Evolutionary conservation across 805 yeast species (phyloP), one percentile per base, ranked within the genome.

Genomic region (Kazachstania bromeliacearum): DNA sequence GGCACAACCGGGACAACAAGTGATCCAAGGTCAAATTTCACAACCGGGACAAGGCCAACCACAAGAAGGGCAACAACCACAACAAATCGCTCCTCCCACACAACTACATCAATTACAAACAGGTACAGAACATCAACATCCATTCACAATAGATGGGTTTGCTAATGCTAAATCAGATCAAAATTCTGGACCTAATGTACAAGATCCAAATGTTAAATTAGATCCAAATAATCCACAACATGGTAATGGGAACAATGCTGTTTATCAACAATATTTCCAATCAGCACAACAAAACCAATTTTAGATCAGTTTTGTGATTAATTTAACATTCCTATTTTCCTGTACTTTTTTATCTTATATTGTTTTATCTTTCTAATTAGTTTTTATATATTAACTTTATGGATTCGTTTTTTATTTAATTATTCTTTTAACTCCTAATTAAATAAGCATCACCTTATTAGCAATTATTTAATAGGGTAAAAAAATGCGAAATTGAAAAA

Each of bases 261-360:
- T 73, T 35, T 75, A 77, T 47, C 78, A 76, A 56, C 80, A 75
- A 45, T 78, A 76, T 57, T 74, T 77, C 51, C 68, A 71, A 45
- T 71, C 70, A 54, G 66, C 71, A 39, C 79, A 73, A 56, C 33
- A 26, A 5, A 70, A 69, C 48, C 79, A 73, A 54, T 73, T 60
- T 42, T 60, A 42, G 47, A 14, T 19, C 15, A n/a, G 26, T 23
- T 23, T n/a, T n/a, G n/a, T n/a, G n/a, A n/a, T n/a, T n/a, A n/a
- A n/a, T n/a, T n/a, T n/a, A n/a, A n/a, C n/a, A n/a, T n/a, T n/a
- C n/a, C n/a, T n/a, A n/a, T n/a, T n/a, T n/a, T n/a, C n/a, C n/a
- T n/a, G n/a, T n/a, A n/a, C n/a, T n/a, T n/a, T n/a, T n/a, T n/a
- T n/a, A n/a, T n/a, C n/a, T n/a, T n/a, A n/a, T n/a, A n/a, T n/a